Evolutionary conservation across 495 filamentous ascomycete genomes (phyloP).

Genomic region (Aspergillus conjunctus): DNA sequence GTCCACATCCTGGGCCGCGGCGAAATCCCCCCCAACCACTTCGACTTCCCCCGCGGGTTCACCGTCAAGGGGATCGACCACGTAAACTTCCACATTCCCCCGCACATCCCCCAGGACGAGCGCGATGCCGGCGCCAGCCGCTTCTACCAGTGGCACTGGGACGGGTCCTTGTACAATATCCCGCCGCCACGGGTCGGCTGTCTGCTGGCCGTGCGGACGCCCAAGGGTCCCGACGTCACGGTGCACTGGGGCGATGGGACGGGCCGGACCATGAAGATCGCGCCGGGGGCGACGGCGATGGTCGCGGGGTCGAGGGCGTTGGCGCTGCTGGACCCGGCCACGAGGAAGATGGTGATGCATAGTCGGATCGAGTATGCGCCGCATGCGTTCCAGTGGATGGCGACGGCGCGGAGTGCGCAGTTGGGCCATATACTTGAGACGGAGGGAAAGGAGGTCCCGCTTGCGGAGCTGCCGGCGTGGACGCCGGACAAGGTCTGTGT

Average conservation of each 20-base stretch:
- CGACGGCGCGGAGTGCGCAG: slow-evolving; percentile 8
- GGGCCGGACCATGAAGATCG: slow-evolving; percentile 12
- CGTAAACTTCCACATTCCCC: slow-evolving; percentile 8
- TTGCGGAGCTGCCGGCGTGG: slow-evolving; percentile 3
- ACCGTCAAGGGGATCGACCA: slow-evolving; percentile 5
- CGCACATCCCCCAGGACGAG: slow-evolving; percentile 7
- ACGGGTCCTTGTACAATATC: slow-evolving; percentile 11
- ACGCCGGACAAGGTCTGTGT: slow-evolving; percentile 9
- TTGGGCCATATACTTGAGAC: slow-evolving; percentile 6
- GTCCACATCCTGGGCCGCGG: slow-evolving; percentile 12
- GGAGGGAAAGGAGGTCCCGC: slow-evolving; percentile 8
- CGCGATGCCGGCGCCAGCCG: slow-evolving; percentile 7
- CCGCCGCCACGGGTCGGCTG: slow-evolving; percentile 10
- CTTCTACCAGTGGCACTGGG: slow-evolving; percentile 18
- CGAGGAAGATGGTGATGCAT: background rate
- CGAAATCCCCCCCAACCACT: slow-evolving; percentile 6
- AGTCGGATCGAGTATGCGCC: slow-evolving; percentile 15
- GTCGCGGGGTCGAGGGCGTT: slow-evolving; percentile 5
- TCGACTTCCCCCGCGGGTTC: slow-evolving; percentile 11
- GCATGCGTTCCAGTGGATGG: slow-evolving; percentile 12
- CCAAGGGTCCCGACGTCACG: slow-evolving; percentile 14
- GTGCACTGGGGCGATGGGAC: slow-evolving; percentile 16
- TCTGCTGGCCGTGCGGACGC: slow-evolving; percentile 12
- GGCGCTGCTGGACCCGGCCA: background rate
- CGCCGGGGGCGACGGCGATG: slow-evolving; percentile 11